Evolutionary conservation across 495 filamentous ascomycete species (phyloP).

Genomic region (Lophium mytilinum): DNA sequence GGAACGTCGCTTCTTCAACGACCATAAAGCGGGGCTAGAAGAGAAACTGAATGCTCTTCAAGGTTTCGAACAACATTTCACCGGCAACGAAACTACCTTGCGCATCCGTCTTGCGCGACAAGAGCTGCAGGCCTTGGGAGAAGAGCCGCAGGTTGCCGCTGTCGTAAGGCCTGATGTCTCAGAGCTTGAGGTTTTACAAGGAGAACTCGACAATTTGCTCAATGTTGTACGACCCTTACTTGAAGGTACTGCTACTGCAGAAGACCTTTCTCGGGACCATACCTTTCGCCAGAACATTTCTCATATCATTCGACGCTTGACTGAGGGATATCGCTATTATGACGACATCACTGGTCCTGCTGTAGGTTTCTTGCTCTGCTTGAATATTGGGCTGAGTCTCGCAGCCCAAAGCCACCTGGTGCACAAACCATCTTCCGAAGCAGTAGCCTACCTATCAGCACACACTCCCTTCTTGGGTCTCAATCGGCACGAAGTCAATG

Average conservation of each 20-base stretch:
- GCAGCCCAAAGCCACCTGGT: conserved; percentile 23
- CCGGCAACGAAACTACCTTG: conserved; percentile 56
- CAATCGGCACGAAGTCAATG: neutral
- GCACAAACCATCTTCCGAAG: neutral
- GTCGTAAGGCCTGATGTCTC: conserved; percentile 64
- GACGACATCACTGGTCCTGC: conserved; percentile 75
- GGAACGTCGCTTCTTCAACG: conserved; percentile 55
- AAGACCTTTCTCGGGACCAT: conserved; percentile 4
- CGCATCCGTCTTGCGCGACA: conserved; percentile 51
- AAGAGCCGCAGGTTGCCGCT: conserved; percentile 50
- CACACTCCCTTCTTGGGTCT: conserved; percentile 20
- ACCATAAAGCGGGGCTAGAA: conserved; percentile 46
- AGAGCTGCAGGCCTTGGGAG: conserved; percentile 54
- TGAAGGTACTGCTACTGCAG: neutral
- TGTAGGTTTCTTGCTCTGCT: conserved; percentile 70
- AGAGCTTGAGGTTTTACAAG: conserved; percentile 63
- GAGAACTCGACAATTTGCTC: conserved; percentile 71
- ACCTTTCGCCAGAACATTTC: conserved; percentile 59
- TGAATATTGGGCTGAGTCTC: conserved; percentile 68
- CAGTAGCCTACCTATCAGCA: conserved; percentile 1
- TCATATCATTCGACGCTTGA: conserved; percentile 58
- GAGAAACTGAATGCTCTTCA: conserved; percentile 52
- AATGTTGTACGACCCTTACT: conserved; percentile 43
- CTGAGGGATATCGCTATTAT: conserved; percentile 60
- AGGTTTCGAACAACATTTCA: conserved; percentile 57